Evolutionary conservation across 2,329 filamentous ascomycete species (phyloP).

Genomic region (Aureobasidium sp.): DNA sequence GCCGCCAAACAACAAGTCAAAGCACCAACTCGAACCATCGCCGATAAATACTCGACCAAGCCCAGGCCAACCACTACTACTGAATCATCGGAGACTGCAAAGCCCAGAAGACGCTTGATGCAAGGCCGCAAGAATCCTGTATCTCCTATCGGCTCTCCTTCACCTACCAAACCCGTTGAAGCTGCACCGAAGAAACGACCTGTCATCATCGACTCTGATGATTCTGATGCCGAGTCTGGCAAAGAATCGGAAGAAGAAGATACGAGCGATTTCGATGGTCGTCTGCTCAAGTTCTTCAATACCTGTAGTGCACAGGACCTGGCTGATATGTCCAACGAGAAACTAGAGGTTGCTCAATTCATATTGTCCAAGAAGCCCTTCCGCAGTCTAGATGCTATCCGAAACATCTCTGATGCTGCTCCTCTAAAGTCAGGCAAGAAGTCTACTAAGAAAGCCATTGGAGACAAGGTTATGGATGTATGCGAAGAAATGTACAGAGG

Average conservation of each 20-base stretch:
- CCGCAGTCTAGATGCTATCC: constrained; percentile 55
- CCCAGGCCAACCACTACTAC: constrained; percentile 13
- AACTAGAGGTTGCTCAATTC: constrained; percentile 59
- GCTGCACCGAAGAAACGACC: constrained; percentile 18
- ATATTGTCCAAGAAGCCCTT: constrained; percentile 74
- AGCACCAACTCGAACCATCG: constrained; percentile 48
- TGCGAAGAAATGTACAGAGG: constrained; percentile 68
- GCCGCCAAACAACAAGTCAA: constrained; percentile 50
- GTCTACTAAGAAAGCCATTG: constrained; percentile 46
- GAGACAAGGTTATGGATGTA: constrained; percentile 60
- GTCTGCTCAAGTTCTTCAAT: constrained; percentile 77
- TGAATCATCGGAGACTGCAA: constrained; percentile 15
- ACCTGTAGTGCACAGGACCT: constrained; percentile 67
- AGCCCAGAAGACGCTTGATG: constrained; percentile 37
- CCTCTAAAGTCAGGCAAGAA: constrained; percentile 48
- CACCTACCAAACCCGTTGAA: constrained; percentile 16
- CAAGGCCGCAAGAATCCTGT: constrained; percentile 40
- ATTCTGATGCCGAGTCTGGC: constrained; percentile 19
- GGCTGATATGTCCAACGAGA: constrained; percentile 71
- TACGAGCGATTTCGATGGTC: constrained; percentile 38
- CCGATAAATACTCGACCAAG: constrained; percentile 29
- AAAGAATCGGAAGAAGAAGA: constrained; percentile 12
- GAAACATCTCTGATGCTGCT: constrained; percentile 49
- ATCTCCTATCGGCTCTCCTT: constrained; percentile 20
- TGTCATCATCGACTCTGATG: constrained; percentile 29